Evolutionary conservation across 768 basidiomycete species (phyloP).

Genomic region (Suillus occidentalis): DNA sequence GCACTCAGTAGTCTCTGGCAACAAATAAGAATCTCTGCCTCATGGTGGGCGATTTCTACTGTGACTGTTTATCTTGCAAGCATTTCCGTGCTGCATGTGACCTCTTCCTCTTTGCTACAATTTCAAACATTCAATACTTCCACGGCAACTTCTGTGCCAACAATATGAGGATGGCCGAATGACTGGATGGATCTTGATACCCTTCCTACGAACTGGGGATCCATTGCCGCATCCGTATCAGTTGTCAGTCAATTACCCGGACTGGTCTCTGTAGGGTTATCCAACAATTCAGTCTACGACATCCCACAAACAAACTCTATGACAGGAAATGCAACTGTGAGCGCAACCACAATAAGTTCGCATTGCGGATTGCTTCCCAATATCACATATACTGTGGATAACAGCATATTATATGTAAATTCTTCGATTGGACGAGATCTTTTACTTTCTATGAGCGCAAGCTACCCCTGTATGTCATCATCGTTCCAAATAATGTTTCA

Average conservation of each 20-base stretch:
- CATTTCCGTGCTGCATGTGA: slow-evolving; percentile 9
- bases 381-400: neutral
- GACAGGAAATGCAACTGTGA: slow-evolving; percentile 3
- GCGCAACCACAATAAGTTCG: neutral
- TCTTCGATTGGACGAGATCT: neutral
- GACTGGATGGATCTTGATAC: no score
- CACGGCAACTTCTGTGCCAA: neutral
- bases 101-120: slow-evolving; percentile 10
- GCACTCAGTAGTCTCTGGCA: slow-evolving; percentile 6
- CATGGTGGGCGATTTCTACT: slow-evolving; percentile 1
- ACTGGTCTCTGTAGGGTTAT: neutral
- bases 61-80: slow-evolving; percentile 7
- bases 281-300: slow-evolving; percentile 8
- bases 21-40: slow-evolving; percentile 1
- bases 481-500: neutral
- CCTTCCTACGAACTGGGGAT: no score
- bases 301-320: neutral
- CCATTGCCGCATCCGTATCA: neutral
- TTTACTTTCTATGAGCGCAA: no score
- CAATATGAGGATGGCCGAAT: neutral
- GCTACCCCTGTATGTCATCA: neutral
- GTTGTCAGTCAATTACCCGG: neutral
- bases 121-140: slow-evolving; percentile 7
- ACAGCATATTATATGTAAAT: neutral
- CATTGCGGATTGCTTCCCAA: slow-evolving; percentile 3